Conservation (phyloP, 305 asterid genomes). For the Fraxinus angustifolia region DNA sequence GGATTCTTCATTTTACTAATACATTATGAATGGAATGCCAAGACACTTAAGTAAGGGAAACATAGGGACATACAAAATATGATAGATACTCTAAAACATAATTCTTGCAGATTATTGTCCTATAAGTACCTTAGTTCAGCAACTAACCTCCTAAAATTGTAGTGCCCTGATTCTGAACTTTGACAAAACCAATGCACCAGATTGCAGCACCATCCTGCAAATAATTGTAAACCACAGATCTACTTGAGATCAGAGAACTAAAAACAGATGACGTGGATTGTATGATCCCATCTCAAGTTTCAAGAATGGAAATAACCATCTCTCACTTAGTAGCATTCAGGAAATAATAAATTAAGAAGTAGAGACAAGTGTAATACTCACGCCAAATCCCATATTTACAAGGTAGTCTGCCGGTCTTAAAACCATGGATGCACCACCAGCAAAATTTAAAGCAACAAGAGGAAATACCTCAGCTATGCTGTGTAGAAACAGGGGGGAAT, state of each 20-base stretch:
- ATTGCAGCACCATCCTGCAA: slow-evolving; percentile 68
- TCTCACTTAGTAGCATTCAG: neutral
- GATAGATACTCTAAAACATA: neutral
- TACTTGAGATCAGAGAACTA: neutral
- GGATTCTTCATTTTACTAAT: neutral
- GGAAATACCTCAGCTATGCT: slow-evolving; percentile 73
- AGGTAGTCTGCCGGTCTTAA: slow-evolving; percentile 87
- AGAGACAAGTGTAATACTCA: slow-evolving; percentile 41
- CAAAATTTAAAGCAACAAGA: slow-evolving; percentile 69
- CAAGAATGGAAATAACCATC: neutral
- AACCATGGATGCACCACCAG: slow-evolving; percentile 78
- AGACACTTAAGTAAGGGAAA: neutral
- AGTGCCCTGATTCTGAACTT: slow-evolving; percentile 53
- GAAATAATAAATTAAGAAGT: neutral
- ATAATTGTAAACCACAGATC: slow-evolving; percentile 10
- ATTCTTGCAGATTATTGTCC: neutral
- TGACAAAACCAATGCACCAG: slow-evolving; percentile 90
- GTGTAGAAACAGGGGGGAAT: slow-evolving; percentile 26
- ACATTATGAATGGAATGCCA: neutral
- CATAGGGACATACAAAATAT: slow-evolving; percentile 8
- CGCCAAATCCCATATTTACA: slow-evolving; percentile 59
- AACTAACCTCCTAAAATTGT: slow-evolving; percentile 93
- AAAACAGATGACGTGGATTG: neutral
- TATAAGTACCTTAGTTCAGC: neutral
- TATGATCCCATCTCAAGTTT: neutral